Conservation (phyloP, 2,329 filamentous ascomycete species). For the Aspergillus nomiae region DNA sequence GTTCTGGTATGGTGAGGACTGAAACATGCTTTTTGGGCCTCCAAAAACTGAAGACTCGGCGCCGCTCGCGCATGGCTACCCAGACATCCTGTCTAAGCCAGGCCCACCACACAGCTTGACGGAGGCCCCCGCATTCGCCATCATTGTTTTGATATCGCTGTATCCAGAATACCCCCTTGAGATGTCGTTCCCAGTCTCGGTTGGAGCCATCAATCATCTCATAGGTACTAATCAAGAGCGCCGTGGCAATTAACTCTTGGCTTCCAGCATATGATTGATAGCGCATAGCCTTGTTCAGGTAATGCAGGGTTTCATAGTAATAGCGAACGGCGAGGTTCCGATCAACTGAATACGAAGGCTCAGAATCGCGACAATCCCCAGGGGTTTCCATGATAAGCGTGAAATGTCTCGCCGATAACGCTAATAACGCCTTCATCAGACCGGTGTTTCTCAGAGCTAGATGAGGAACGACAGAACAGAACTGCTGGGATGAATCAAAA, state of each 20-base stretch:
- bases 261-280: conserved; percentile 61
- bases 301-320: conserved; percentile 65
- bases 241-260: conserved; percentile 60
- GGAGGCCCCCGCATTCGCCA: conserved; percentile 59
- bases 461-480: conserved; percentile 40
- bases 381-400: conserved; percentile 35
- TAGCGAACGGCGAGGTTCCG: conserved; percentile 52
- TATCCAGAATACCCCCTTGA: conserved; percentile 68
- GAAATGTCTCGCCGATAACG: conserved; percentile 56
- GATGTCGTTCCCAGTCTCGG: conserved; percentile 62
- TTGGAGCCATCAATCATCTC: conserved; percentile 66
- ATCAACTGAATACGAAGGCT: conserved; percentile 24
- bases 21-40: conserved; percentile 52
- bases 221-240: conserved; percentile 63
- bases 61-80: conserved; percentile 62
- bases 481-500: conserved; percentile 45
- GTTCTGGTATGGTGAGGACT: conserved; percentile 55
- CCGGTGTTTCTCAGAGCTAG: conserved; percentile 56
- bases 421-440: conserved; percentile 60
- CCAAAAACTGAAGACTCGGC: conserved; percentile 62
- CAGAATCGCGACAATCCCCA: not conserved
- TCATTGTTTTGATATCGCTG: conserved; percentile 64
- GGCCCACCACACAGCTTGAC: conserved; percentile 65
- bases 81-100: conserved; percentile 69
- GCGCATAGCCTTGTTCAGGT: conserved; percentile 61